These are phyloP conservation scores for Umbelopsis ramanniana DNA, from an alignment of 192 early-diverging fungal genomes.

Conservation along the genomic window DNA sequence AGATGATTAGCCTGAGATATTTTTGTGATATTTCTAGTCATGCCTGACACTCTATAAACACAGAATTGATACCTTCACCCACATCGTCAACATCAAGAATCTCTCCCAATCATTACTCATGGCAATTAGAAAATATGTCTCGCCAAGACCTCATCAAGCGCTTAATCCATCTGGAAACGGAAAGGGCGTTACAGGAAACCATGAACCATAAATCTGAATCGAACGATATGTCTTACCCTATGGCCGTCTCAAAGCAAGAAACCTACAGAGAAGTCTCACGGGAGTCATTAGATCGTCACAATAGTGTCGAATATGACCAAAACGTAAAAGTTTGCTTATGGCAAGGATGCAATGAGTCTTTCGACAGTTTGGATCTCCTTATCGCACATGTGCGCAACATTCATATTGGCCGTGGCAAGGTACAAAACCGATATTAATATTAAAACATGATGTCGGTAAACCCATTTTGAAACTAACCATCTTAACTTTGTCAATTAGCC, in stretches of 20 bases:
- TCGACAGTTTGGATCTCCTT: conserved; percentile 1
- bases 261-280: conserved; percentile 5
- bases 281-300: conserved; percentile 8
- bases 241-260: neutral
- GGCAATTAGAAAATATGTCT: conserved; percentile 7
- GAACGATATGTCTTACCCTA: conserved; percentile 5
- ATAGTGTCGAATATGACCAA: conserved; percentile 7
- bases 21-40: too few relatives aligned
- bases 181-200: neutral
- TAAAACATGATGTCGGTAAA: neutral
- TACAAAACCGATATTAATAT: neutral
- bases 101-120: neutral
- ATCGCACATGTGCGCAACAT: conserved; percentile 18
- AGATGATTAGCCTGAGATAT: too few relatives aligned
- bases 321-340: conserved; percentile 6
- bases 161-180: neutral
- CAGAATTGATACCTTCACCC: neutral
- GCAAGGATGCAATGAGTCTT: conserved; percentile 8
- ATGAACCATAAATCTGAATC: neutral
- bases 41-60: neutral
- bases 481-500: conserved; percentile 30
- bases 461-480: neutral
- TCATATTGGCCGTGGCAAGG: conserved; percentile 8
- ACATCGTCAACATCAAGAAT: neutral
- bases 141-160: conserved; percentile 16